Base-by-base conservation (phyloP, 768 basidiomycete genomes). In the Rhodotorula diobovata region DNA sequence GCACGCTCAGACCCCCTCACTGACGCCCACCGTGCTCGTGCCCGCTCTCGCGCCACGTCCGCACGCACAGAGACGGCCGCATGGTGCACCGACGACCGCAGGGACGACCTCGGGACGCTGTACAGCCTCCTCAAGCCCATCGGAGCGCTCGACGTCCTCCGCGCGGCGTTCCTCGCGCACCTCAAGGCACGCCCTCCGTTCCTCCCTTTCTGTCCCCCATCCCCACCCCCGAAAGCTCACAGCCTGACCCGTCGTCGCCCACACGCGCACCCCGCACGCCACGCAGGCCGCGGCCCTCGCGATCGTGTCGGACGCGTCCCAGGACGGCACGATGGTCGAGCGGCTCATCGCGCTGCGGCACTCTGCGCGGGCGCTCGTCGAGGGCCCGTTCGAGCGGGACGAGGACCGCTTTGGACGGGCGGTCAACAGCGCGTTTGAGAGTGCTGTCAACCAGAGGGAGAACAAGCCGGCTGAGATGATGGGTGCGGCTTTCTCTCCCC, bases 381-480 rank as follows among this genome's bases (percentile, higher is more conserved):
- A 77, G 10, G 79, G 80, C 0, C 83, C 86, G 50, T 91, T 91
- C 79, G 76, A 84, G 23, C 14, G 28, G 28, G 81, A 83, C 61
- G 84, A 84, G 59, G 74, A 79, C n/a, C 61, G 63, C 9, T 68
- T 75, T 56, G 75, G 25, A 43, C 67, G 35, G 67, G 77, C 61
- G 30, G 71, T 48, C 53, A 57, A 43, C 46, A 89, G 90, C 65
- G 89, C 89, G 1, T 93, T 94, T 80, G 80, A 84, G 7, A 81
- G 89, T 34, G 93, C 93, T 82, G 88, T 87, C 79, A 84, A 85
- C 4, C 86, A 89, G 54, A 85, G 87, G 39, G 76, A 77, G 67
- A 88, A 87, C 77, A 93, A 90, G 77, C 91, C 92, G 14, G 92
- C 93, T 0, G 93, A 95, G 80, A 88, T 93, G 86, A 89, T 94